phyloP scores from a whole-genome alignment of 148 eudicot species.

The Nyssa sinensis region DNA sequence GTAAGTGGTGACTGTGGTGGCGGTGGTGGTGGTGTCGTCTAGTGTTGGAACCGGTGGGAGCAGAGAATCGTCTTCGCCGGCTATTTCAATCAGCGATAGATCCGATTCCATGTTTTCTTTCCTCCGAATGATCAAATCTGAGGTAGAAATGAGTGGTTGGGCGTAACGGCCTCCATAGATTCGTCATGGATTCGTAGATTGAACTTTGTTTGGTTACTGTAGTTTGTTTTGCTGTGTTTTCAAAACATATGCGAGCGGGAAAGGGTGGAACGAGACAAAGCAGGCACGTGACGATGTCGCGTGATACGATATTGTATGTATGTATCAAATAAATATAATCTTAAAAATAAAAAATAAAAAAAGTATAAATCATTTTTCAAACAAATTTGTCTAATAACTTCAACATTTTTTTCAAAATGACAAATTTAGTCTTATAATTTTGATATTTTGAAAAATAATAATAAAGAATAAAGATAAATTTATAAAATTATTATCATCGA shows the following conservation, averaged over 20 bases:
- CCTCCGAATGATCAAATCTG: not conserved
- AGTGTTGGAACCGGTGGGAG: constrained; percentile 16
- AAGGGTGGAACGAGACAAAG: not conserved
- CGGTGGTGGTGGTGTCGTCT: constrained; percentile 16
- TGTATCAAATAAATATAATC: no score
- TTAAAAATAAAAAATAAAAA: no score
- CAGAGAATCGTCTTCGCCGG: constrained; percentile 46
- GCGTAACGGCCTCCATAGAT: not conserved
- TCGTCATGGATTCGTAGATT: not conserved
- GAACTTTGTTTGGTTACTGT: not conserved
- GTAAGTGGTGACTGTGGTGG: constrained; percentile 16
- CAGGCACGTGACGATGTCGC: no score
- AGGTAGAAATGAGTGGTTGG: not conserved
- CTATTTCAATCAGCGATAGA: constrained; percentile 30
- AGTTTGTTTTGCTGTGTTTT: constrained; percentile 1
- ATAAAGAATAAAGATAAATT: no score
- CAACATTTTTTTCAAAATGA: no score
- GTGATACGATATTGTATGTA: no score
- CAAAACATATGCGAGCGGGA: constrained; percentile 26
- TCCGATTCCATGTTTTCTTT: constrained; percentile 35
- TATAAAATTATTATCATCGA: no score
- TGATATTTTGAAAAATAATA: no score
- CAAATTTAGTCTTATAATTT: no score
- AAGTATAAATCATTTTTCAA: no score
- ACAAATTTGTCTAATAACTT: no score